Evolutionary conservation across 2,329 filamentous ascomycete species (phyloP), one percentile per base, ranked within the genome.

Genomic region (Microcera coccophila): DNA sequence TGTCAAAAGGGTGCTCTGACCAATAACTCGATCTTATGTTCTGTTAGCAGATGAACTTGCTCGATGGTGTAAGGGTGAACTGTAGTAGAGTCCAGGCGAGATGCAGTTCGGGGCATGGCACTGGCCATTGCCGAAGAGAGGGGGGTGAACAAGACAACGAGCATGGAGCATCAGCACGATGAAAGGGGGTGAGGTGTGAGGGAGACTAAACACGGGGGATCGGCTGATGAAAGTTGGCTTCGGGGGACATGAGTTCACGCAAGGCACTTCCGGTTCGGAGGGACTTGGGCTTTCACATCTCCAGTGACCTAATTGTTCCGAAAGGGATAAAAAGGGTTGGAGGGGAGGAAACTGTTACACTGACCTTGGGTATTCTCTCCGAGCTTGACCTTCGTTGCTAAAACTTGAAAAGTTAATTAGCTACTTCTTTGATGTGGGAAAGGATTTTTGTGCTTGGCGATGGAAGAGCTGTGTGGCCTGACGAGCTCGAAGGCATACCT

Each of bases 1-100:
- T n/a, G 10, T 41, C 32, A 18, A 38, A 41, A 16, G 39, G 41
- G 29, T 59, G 49, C 3, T 59, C 55, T 8, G 46, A 47, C 53
- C 49, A 57, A 12, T 53, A 32, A 36, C 51, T 57, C 20, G 55
- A 49, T 33, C 55, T 58, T 41, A 5, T 16, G 19, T 21, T 36
- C 12, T 33, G 33, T 58, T 38, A 58, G 48, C 33, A 29, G 16
- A 20, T 8, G 29, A 26, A 7, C 22, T 26, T 26, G 22, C 12
- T n/a, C n/a, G n/a, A 26, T 26, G 22, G 22, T 12, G 22, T 12
- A 26, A 26, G 7, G 12, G 12, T 7, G 22, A 12, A 26, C 7
- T 7, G 22, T 26, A 26, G 22, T 7, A 26, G 22, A 26, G 22
- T 26, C 22, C 12, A 26, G 7, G 22, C 22, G 12, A 26, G 22